Conservation (phyloP, 73 alveolate species). For the Diophrys appendiculata region DNA sequence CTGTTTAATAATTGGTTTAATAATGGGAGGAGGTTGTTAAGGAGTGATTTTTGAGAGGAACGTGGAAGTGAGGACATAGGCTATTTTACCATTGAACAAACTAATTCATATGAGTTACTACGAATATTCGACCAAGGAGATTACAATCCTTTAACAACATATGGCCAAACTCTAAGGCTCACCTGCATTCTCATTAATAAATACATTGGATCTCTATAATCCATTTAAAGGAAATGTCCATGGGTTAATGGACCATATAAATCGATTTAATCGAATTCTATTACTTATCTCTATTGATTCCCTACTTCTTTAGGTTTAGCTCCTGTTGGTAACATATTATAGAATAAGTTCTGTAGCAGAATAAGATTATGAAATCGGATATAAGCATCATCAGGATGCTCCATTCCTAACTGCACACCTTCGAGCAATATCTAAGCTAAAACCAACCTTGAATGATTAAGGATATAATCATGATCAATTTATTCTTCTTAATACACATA, state of each 20-base stretch:
- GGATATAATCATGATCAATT: background rate
- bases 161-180: constrained; percentile 53
- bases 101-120: constrained; percentile 38
- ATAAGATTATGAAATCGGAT: constrained; percentile 42
- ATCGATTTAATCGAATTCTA: constrained; percentile 12
- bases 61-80: background rate
- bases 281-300: too few relatives aligned
- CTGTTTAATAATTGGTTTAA: constrained; percentile 37
- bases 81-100: constrained; percentile 42
- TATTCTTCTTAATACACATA: background rate
- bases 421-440: constrained; percentile 5
- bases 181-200: constrained; percentile 40
- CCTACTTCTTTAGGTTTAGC: too few relatives aligned
- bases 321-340: constrained; percentile 42
- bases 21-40: constrained; percentile 31
- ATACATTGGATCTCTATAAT: constrained; percentile 40
- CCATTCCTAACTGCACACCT: background rate
- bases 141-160: constrained; percentile 27
- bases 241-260: background rate
- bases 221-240: constrained; percentile 17
- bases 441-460: background rate
- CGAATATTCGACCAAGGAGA: constrained; percentile 58
- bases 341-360: constrained; percentile 50
- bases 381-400: constrained; percentile 34
- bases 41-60: constrained; percentile 37